phyloP scores from a whole-genome alignment of 805 yeast species.

The Yueomyces sp. region DNA sequence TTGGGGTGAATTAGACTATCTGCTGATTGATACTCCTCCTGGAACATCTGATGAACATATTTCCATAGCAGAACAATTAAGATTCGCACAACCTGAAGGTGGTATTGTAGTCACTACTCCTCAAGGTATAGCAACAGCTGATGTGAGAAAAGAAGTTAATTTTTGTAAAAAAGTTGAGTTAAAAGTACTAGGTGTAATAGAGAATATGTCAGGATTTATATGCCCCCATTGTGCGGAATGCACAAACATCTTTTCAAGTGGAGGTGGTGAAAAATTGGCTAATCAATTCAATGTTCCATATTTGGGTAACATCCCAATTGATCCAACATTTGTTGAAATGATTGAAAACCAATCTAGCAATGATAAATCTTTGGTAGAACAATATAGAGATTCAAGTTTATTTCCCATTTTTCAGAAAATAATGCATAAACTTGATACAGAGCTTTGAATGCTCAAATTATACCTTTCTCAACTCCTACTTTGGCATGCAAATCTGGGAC shows the following conservation, averaged over 20 bases:
- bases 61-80: constrained; percentile 83
- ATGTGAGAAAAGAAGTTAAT: constrained; percentile 86
- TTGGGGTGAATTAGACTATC: constrained; percentile 71
- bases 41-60: constrained; percentile 98
- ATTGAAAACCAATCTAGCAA: constrained; percentile 44
- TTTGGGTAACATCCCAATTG: constrained; percentile 84
- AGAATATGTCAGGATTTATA: constrained; percentile 92
- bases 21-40: constrained; percentile 94
- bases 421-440: constrained; percentile 23
- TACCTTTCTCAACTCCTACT: too few species aligned
- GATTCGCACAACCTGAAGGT: constrained; percentile 66
- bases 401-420: constrained; percentile 33
- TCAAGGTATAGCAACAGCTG: constrained; percentile 84
- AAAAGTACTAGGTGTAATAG: constrained; percentile 72
- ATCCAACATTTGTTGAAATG: constrained; percentile 78
- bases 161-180: constrained; percentile 82
- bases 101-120: constrained; percentile 96
- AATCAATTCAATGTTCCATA: constrained; percentile 46
- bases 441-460: too few species aligned
- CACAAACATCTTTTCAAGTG: constrained; percentile 82
- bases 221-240: constrained; percentile 91
- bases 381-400: constrained; percentile 24
- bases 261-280: constrained; percentile 79
- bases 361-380: constrained; percentile 21
- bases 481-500: too few species aligned